Conservation (phyloP, 495 filamentous ascomycete genomes). For the Aspergillus coremiiformis region DNA sequence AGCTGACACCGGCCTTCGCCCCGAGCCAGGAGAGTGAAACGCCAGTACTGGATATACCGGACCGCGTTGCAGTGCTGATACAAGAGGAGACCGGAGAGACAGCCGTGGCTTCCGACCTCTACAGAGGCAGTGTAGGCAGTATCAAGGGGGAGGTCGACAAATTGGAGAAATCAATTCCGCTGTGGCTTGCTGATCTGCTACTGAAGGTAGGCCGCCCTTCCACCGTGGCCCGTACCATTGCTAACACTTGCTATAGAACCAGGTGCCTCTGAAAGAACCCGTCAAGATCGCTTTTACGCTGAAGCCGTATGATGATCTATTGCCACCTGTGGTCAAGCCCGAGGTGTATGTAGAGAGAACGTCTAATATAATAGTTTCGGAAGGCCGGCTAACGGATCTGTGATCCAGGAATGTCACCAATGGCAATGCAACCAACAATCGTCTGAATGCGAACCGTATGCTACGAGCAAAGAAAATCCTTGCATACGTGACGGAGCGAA, state of each 20-base stretch:
- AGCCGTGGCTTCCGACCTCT: conserved; percentile 86
- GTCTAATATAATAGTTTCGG: background rate
- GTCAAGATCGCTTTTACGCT: conserved; percentile 89
- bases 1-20: conserved; percentile 57
- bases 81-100: conserved; percentile 86
- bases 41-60: conserved; percentile 71
- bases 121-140: conserved; percentile 74
- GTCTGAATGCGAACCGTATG: conserved; percentile 96
- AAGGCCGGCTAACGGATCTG: background rate
- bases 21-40: conserved; percentile 81
- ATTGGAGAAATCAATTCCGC: conserved; percentile 76
- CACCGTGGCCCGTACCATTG: background rate
- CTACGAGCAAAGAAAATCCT: conserved; percentile 91
- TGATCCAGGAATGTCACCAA: conserved; percentile 17
- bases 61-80: conserved; percentile 78
- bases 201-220: conserved; percentile 48
- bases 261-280: conserved; percentile 79
- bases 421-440: conserved; percentile 48
- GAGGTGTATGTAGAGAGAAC: conserved; percentile 40
- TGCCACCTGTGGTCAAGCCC: conserved; percentile 61
- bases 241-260: conserved; percentile 47
- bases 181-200: conserved; percentile 89
- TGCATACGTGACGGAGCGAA: conserved; percentile 82
- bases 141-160: conserved; percentile 71
- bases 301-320: conserved; percentile 68